Conservation (phyloP, 176 grass and related monocot genomes). For the Phragmites australis region DNA sequence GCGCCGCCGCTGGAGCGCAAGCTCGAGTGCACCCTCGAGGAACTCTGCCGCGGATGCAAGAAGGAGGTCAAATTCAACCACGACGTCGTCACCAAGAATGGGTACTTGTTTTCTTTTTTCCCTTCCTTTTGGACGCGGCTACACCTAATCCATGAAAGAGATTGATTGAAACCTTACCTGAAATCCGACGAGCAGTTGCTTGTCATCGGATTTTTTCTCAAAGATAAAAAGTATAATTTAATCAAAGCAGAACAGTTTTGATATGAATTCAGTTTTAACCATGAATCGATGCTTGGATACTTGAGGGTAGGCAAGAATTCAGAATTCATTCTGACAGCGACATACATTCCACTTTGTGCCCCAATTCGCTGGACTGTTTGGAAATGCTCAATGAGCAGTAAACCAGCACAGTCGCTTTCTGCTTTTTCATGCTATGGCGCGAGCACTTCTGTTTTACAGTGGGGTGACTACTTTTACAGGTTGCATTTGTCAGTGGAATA, state of each 20-base stretch:
- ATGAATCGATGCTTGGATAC: slow-evolving; percentile 25
- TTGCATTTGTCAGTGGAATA: slow-evolving; percentile 45
- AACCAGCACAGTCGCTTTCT: slow-evolving; percentile 26
- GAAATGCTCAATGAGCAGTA: slow-evolving; percentile 34
- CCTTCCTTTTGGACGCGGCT: not conserved
- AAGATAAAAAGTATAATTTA: not conserved
- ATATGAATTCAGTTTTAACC: slow-evolving; percentile 14
- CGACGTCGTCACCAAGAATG: slow-evolving; percentile 78
- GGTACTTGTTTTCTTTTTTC: slow-evolving; percentile 31
- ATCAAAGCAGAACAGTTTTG: not conserved
- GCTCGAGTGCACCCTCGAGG: slow-evolving; percentile 95
- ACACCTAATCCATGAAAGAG: slow-evolving; percentile 22
- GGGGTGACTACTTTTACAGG: slow-evolving; percentile 37
- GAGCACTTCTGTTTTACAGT: slow-evolving; percentile 42
- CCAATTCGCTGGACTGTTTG: slow-evolving; percentile 32
- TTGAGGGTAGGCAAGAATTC: slow-evolving; percentile 46
- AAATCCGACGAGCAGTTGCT: slow-evolving; percentile 25
- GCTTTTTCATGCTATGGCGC: slow-evolving; percentile 36
- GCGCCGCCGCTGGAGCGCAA: slow-evolving; percentile 70
- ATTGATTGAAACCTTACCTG: slow-evolving; percentile 29
- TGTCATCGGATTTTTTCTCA: not conserved
- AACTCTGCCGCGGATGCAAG: slow-evolving; percentile 86
- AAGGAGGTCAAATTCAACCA: slow-evolving; percentile 79
- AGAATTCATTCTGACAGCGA: slow-evolving; percentile 33
- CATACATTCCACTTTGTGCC: slow-evolving; percentile 27